Evolutionary conservation across 2,329 filamentous ascomycete genomes (phyloP).

Genomic region (Fusarium sp.): DNA sequence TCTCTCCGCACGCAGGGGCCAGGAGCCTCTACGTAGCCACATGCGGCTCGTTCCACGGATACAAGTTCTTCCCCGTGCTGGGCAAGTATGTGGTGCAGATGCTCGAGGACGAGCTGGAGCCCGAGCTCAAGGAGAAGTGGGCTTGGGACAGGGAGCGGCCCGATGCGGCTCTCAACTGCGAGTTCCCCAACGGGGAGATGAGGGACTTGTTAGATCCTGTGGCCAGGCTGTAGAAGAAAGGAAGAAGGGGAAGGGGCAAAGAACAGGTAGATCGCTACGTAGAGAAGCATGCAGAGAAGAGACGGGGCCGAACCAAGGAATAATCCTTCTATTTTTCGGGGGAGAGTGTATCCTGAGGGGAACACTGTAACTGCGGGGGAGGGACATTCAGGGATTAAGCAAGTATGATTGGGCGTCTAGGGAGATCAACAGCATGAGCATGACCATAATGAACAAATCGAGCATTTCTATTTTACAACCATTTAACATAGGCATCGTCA

Average conservation of each 20-base stretch:
- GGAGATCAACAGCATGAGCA: conserved; percentile 18
- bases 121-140: conserved; percentile 63
- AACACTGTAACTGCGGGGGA: conserved; percentile 26
- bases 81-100: conserved; percentile 73
- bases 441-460: conserved; percentile 35
- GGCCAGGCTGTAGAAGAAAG: conserved; percentile 47
- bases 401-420: conserved; percentile 22
- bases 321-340: not conserved
- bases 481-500: not conserved
- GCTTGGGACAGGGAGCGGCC: conserved; percentile 72
- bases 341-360: conserved; percentile 17
- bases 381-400: conserved; percentile 14
- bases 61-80: conserved; percentile 75
- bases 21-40: conserved; percentile 72
- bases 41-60: conserved; percentile 76
- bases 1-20: conserved; percentile 67
- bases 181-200: conserved; percentile 71
- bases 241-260: not conserved
- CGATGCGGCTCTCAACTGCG: conserved; percentile 64
- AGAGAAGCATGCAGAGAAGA: conserved; percentile 24
- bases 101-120: conserved; percentile 61
- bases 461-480: conserved; percentile 12
- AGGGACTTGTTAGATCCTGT: conserved; percentile 60
- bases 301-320: conserved; percentile 5
- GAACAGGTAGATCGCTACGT: conserved; percentile 6